A percentile compares a stretch with the other conserved stretches of the same genome.
Evolutionary conservation across 192 early-diverging fungal genomes (phyloP).

Genomic region (Podila epigama): DNA sequence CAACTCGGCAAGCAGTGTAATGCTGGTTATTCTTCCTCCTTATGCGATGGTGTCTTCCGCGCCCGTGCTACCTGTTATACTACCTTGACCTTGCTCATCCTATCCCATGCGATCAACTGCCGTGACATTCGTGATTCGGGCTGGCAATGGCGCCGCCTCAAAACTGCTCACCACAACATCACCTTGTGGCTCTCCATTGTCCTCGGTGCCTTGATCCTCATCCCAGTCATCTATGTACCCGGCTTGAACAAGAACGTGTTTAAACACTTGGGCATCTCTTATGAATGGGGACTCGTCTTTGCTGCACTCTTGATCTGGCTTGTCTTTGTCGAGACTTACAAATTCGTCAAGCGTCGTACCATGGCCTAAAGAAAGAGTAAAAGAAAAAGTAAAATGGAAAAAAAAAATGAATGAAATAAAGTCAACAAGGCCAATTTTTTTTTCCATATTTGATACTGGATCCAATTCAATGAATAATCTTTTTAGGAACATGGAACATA

Average conservation of each 20-base stretch:
- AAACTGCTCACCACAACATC: slow-evolving; percentile 27
- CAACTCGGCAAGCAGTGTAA: slow-evolving; percentile 67
- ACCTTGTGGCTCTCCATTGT: slow-evolving; percentile 61
- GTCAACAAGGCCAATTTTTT: too few relatives aligned
- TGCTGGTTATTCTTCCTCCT: not conserved
- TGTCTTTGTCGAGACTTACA: slow-evolving; percentile 37
- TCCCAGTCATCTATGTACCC: slow-evolving; percentile 34
- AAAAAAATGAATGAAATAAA: too few relatives aligned
- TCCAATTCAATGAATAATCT: too few relatives aligned
- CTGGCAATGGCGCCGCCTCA: slow-evolving; percentile 49
- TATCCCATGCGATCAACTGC: slow-evolving; percentile 83
- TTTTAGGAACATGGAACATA: too few relatives aligned
- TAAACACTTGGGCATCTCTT: slow-evolving; percentile 27
- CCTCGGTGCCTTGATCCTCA: slow-evolving; percentile 53
- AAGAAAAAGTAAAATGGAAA: not conserved
- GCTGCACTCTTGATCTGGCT: slow-evolving; percentile 21
- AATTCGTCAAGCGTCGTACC: slow-evolving; percentile 40
- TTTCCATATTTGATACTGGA: too few relatives aligned
- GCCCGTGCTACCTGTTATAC: slow-evolving; percentile 78
- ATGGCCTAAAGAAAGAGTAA: slow-evolving; percentile 6
- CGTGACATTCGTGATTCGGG: slow-evolving; percentile 69
- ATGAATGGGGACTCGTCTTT: slow-evolving; percentile 39
- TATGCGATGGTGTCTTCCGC: slow-evolving; percentile 71
- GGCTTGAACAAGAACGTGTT: slow-evolving; percentile 49
- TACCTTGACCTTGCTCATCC: slow-evolving; percentile 71